These are phyloP conservation scores for Aspergillus panamensis DNA, from an alignment of 495 filamentous ascomycete genomes.

Conservation along the genomic window DNA sequence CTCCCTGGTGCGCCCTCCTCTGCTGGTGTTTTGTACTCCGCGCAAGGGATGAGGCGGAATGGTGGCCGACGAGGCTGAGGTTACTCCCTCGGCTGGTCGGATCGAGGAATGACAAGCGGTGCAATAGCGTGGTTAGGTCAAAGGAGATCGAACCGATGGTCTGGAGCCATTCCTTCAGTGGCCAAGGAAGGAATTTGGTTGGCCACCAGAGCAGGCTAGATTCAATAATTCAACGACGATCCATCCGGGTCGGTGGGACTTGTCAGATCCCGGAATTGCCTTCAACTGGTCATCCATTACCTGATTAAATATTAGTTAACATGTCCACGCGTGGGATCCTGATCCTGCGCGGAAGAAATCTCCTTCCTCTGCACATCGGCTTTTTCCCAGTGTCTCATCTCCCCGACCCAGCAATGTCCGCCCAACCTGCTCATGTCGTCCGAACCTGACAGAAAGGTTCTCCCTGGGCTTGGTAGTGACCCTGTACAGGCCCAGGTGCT, in stretches of 20 bases:
- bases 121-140: no score
- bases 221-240: neutral
- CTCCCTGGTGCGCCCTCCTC: neutral
- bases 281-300: no score
- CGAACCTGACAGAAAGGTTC: neutral
- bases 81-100: neutral
- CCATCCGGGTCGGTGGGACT: neutral
- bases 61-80: no score
- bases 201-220: neutral
- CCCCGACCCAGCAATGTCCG: slow-evolving; percentile 1
- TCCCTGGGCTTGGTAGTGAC: slow-evolving; percentile 3
- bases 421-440: neutral
- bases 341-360: neutral
- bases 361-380: neutral
- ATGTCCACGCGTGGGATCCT: neutral
- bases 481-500: slow-evolving; percentile 23
- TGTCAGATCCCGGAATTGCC: neutral
- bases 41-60: neutral
- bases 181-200: neutral
- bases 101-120: neutral
- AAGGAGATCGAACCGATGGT: neutral
- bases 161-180: neutral
- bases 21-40: neutral
- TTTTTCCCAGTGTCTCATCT: no score
- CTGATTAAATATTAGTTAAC: neutral